A percentile compares a stretch with the other conserved stretches of the same genome.
Conservation (phyloP, 768 basidiomycete genomes). For the Tylopilus subfusipes region DNA sequence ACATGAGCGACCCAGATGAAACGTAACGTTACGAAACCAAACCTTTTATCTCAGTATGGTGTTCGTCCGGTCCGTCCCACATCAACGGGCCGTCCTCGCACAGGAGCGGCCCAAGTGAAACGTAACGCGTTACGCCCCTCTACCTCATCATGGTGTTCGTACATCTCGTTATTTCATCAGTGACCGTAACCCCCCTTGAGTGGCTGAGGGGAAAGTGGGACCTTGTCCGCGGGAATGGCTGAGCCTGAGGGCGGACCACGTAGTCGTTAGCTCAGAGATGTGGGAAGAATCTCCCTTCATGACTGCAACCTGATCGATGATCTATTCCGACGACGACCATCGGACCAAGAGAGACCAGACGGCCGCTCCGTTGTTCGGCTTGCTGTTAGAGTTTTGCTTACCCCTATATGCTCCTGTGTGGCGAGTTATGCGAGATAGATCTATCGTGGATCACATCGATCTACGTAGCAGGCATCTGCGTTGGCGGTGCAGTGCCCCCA, state of each 20-base stretch:
- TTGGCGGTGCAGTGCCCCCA: slow-evolving; percentile 1
- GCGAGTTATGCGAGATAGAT: slow-evolving; percentile 2
- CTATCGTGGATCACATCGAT: slow-evolving; percentile 14
- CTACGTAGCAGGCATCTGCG: slow-evolving; percentile 5
- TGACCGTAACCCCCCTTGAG: slow-evolving; percentile 8
- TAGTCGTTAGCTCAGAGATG: slow-evolving; percentile 24
- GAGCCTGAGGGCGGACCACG: slow-evolving; percentile 1
- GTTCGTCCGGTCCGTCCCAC: slow-evolving; percentile 32
- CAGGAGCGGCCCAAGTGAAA: slow-evolving; percentile 5
- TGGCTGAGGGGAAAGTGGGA: slow-evolving; percentile 1
- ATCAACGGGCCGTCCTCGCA: slow-evolving; percentile 6
- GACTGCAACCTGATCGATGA: background rate
- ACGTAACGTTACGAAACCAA: slow-evolving; percentile 1
- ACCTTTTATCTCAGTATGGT: background rate
- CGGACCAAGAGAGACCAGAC: background rate
- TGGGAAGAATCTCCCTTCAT: slow-evolving; percentile 15
- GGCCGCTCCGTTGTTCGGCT: background rate
- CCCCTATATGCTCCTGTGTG: slow-evolving; percentile 7
- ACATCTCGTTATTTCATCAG: slow-evolving; percentile 21
- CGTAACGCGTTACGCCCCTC: slow-evolving; percentile 18
- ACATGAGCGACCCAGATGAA: slow-evolving; percentile 2
- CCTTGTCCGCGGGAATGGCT: slow-evolving; percentile 25
- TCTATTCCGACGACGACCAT: background rate
- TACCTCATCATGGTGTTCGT: slow-evolving; percentile 10
- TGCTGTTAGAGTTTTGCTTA: background rate